These are phyloP conservation scores for Glycine soja DNA, from an alignment of 306 rosid species.

Conservation along the genomic window DNA sequence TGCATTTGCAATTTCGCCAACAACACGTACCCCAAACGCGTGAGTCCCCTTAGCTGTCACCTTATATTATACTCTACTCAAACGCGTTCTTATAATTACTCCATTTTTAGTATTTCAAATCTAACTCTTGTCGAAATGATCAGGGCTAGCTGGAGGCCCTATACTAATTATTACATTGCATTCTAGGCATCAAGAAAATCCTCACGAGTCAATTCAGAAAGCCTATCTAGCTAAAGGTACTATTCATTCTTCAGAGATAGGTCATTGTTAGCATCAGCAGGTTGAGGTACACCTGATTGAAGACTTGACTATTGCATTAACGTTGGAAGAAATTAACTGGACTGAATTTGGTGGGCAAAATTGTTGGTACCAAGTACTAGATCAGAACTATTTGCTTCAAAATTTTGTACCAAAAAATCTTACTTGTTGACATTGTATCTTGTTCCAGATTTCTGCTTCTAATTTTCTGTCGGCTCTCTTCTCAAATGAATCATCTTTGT, in stretches of 20 bases:
- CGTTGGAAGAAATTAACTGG: not conserved
- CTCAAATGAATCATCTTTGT: not conserved
- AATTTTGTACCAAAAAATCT: not conserved
- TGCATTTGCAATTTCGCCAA: not conserved
- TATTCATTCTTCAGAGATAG: not conserved
- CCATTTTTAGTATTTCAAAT: not conserved
- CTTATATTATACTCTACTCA: constrained; percentile 25
- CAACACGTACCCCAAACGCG: constrained; percentile 19
- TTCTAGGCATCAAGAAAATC: not conserved
- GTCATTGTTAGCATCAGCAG: not conserved
- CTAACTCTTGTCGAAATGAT: not conserved
- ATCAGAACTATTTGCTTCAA: not conserved
- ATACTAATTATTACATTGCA: not conserved
- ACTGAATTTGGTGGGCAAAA: not conserved
- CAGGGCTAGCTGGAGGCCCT: not conserved
- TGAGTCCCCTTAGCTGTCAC: not conserved
- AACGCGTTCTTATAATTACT: not conserved
- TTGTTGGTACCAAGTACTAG: not conserved
- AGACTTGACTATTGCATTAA: not conserved
- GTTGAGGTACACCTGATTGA: not conserved
- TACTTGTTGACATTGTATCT: not conserved
- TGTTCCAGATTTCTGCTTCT: not conserved
- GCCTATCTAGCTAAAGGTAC: not conserved
- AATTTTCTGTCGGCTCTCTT: not conserved
- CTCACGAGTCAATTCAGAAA: no score